Evolutionary conservation across 2,329 filamentous ascomycete genomes (phyloP).

Genomic region (Paracamarosporium sp.): DNA sequence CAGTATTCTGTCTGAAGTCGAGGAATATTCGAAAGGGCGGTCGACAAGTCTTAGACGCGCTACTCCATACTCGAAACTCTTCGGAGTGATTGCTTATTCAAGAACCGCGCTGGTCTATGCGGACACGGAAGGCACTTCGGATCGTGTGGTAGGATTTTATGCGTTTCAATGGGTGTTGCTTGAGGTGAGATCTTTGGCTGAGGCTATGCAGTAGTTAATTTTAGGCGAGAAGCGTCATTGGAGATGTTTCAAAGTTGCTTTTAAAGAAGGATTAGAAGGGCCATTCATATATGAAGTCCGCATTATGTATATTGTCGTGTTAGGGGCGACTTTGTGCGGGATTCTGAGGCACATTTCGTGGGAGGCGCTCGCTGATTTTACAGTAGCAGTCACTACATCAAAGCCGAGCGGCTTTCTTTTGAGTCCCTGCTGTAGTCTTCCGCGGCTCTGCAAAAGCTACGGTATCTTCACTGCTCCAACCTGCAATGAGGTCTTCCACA

Average conservation of each 20-base stretch:
- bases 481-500: slow-evolving; percentile 42
- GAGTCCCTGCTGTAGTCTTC: not conserved
- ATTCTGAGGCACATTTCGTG: not conserved
- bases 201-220: slow-evolving; percentile 1
- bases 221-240: not conserved
- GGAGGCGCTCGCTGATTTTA: not conserved
- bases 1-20: not conserved
- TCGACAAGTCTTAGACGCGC: not conserved
- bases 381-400: not conserved
- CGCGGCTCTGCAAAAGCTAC: slow-evolving; percentile 5
- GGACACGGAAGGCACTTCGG: not conserved
- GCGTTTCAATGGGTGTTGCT: not conserved
- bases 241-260: not conserved
- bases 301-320: too few relatives aligned
- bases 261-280: not conserved
- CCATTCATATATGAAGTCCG: too few relatives aligned
- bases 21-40: not conserved
- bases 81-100: not conserved
- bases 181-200: not conserved
- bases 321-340: not conserved
- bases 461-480: slow-evolving; percentile 29
- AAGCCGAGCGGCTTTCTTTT: not conserved
- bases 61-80: not conserved
- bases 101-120: not conserved
- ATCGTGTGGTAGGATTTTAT: not conserved